Evolutionary conservation across 2,329 filamentous ascomycete species (phyloP).

Genomic region (Zelopaecilomyces penicillatus): DNA sequence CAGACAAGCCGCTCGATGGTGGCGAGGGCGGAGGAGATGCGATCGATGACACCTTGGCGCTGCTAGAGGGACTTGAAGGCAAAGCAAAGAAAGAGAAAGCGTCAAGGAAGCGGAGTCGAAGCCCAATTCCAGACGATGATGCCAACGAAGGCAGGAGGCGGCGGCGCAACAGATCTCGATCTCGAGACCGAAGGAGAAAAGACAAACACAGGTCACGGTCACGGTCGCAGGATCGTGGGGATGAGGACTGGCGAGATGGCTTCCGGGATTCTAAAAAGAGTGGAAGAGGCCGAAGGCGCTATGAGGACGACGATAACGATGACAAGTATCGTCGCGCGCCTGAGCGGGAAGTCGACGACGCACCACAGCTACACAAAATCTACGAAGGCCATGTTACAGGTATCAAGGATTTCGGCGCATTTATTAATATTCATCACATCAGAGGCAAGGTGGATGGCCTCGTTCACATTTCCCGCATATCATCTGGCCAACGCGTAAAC

Average conservation of each 20-base stretch:
- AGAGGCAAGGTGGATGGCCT: constrained; percentile 84
- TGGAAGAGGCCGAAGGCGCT: constrained; percentile 29
- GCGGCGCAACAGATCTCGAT: constrained; percentile 32
- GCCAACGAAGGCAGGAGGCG: constrained; percentile 32
- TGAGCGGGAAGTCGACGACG: constrained; percentile 68
- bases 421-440: constrained; percentile 85
- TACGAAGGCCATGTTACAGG: constrained; percentile 88
- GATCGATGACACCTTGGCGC: constrained; percentile 86
- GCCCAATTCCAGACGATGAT: constrained; percentile 38
- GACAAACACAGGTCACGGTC: constrained; percentile 26
- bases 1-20: constrained; percentile 55
- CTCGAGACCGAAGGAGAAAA: constrained; percentile 30
- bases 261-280: constrained; percentile 22
- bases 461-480: constrained; percentile 86
- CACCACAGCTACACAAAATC: constrained; percentile 73
- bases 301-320: constrained; percentile 35
- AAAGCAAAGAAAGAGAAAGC: constrained; percentile 47
- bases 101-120: constrained; percentile 50
- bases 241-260: constrained; percentile 38
- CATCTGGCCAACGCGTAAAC: constrained; percentile 76
- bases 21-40: constrained; percentile 46
- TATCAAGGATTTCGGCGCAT: constrained; percentile 90
- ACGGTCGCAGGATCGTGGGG: constrained; percentile 28
- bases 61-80: constrained; percentile 76
- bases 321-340: constrained; percentile 60